Evolutionary conservation across 495 filamentous ascomycete species (phyloP), one percentile per base, ranked within the genome.

Genomic region (Aspergillus panamensis): DNA sequence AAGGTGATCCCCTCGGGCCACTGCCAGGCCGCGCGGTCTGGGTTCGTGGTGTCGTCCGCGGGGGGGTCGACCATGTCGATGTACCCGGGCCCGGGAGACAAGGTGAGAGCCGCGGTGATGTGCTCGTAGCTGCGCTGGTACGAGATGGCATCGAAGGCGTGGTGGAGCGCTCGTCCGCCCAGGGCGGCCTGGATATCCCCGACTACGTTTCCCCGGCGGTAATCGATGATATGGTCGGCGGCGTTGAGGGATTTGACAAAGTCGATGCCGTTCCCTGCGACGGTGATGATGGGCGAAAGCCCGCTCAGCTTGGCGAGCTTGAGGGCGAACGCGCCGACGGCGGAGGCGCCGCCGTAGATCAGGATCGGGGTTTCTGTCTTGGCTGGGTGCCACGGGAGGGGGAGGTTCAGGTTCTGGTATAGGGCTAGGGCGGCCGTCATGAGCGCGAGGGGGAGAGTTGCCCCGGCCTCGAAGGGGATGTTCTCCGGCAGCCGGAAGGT

Each of bases 161-260:
- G n/a, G 71, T 6, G 69, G 62, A 3, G 73, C 59, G 0, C 60
- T 56, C 1, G 40, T 20, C n/a, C 0, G 44, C 59, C 40, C 40
- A n/a, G n/a, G 1, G 40, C 40, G 1, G 3, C 54, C 48, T 19
- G 3, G 1, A 68, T 54, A 1, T 62, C 62, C 0, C 58, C 55
- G 1, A 17, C 45, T 8, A 61, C 61, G 6, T 35, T 25, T 6
- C 63, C 67, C 7, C 56, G 62, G 20, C 87, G 83, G 63, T 91
- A 90, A 69, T 90, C 88, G 48, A 90, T 51, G 5, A 90, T 69
- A 0, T 70, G 59, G 62, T 92, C 88, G 40, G 88, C 87, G 61
- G 85, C 86, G 57, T 59, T 63, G 21, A 88, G 64, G 0, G 58
- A 60, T 62, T 80, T 71, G 3, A 88, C 82, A 61, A 78, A 80